Base-by-base conservation (phyloP, 805 yeast genomes). In the Kuraishia cidri region DNA sequence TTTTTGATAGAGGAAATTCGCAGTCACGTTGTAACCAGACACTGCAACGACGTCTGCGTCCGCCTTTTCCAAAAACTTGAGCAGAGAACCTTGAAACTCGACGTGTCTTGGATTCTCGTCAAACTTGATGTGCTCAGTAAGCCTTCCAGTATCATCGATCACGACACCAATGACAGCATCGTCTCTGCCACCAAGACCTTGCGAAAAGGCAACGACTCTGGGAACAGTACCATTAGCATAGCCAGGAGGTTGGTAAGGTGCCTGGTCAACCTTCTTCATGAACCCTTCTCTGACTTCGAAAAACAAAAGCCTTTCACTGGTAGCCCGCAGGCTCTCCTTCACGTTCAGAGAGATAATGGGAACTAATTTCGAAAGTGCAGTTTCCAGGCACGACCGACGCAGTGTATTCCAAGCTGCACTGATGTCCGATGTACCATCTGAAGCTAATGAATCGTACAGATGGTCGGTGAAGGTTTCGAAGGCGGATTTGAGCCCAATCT, bases 41-140 rank as follows among this genome's bases (percentile, higher is more conserved):
- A 92, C 66, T 27, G 80, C 97, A 49, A 92, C 74, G 6, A 87
- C 95, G 54, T 92, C 97, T 1, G 97, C 97, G 34, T 71, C 72
- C 39, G 75, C 68, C 19, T 69, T 69, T 34, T 69, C 69, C 35
- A 86, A 75, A 33, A 79, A 65, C 15, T 64, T 69, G 8, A 69
- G 60, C 33, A 90, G 70, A 18, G 72, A 75, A 25, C 69, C 72
- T 38, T 71, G 77, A 60, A 88, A 92, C 5, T 76, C 79, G 7
- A 64, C 55, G 43, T 57, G 70, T 48, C 66, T 77, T 60, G 87
- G 84, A 44, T 73, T 74, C 37, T 75, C 80, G 23, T 79, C 87
- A 36, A 92, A 79, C 51, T 88, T 88, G 50, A 76, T 69, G 38
- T 76, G 75, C 35, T 83, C 90, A 23, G 75, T 72, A 18, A 85